Conservation (phyloP, 352 stramenopile genomes). For the Albugo laibachii region DNA sequence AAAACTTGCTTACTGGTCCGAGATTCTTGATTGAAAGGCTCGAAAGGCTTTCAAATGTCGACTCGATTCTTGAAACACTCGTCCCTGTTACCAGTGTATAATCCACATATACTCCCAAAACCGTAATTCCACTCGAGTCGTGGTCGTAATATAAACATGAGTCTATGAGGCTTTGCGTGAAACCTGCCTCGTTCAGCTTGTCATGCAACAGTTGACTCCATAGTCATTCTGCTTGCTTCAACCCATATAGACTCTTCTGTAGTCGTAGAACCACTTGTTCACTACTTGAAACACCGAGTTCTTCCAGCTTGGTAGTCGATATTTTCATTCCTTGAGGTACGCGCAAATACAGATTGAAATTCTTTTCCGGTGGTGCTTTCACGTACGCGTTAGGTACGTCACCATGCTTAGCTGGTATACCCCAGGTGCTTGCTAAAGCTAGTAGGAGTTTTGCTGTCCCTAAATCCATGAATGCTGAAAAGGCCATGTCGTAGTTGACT, state of each 20-base stretch:
- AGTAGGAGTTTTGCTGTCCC: neutral
- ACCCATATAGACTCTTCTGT: slow-evolving; percentile 4
- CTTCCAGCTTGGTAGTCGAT: too few relatives aligned
- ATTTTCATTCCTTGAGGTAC: neutral
- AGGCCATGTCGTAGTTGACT: neutral
- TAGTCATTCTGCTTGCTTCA: slow-evolving; percentile 13
- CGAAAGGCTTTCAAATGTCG: slow-evolving; percentile 5
- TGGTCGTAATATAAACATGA: slow-evolving; percentile 12
- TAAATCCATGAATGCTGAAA: slow-evolving; percentile 3
- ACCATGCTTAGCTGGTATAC: neutral
- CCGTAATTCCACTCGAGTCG: neutral
- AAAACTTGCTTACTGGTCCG: slow-evolving; percentile 7
- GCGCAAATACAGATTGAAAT: neutral
- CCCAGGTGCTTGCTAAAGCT: neutral
- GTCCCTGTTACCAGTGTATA: slow-evolving; percentile 13
- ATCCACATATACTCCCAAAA: slow-evolving; percentile 13
- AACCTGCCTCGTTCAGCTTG: slow-evolving; percentile 5
- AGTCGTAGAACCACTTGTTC: too few relatives aligned
- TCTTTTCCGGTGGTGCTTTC: neutral
- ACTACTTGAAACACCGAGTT: too few relatives aligned
- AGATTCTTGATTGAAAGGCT: slow-evolving; percentile 14
- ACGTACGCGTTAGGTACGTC: neutral
- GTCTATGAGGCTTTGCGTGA: slow-evolving; percentile 10
- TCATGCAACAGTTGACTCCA: slow-evolving; percentile 6
- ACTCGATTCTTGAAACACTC: neutral